A percentile compares a stretch with the other conserved stretches of the same genome.
Conservation (phyloP, 148 eudicot genomes). For the Rhododendron simsii region DNA sequence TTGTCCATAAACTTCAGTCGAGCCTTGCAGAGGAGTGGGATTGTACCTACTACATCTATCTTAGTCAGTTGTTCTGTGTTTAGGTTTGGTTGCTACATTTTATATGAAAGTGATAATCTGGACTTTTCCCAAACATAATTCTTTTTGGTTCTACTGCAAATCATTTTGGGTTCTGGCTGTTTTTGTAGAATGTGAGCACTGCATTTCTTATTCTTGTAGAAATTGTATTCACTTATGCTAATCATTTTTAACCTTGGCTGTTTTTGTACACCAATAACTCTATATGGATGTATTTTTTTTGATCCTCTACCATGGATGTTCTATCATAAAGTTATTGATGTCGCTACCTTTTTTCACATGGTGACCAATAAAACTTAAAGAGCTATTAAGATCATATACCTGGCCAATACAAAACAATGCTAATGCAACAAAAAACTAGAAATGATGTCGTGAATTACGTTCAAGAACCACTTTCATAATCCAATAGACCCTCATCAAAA, state of each 20-base stretch:
- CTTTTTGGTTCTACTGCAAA: not conserved
- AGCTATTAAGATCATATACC: not conserved
- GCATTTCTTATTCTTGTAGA: not conserved
- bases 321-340: conserved; percentile 85
- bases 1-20: not conserved
- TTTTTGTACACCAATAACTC: too few species aligned
- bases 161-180: not conserved
- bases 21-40: not conserved
- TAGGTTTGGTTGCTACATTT: not conserved
- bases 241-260: not conserved
- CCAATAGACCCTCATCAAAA: not conserved
- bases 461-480: not conserved
- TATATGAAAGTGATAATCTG: not conserved
- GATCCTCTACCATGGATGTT: conserved; percentile 66
- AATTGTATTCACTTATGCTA: too few species aligned
- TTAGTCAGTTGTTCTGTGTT: not conserved
- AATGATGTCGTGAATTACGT: not conserved
- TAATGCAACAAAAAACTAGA: not conserved
- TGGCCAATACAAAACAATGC: not conserved
- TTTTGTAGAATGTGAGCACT: not conserved
- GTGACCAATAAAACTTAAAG: not conserved
- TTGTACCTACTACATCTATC: too few species aligned
- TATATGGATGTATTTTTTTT: too few species aligned
- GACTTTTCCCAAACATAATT: not conserved
- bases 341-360: conserved; percentile 48